Percentiles rank a stretch among this genome's conserved stretches.
Conservation (phyloP, 2,329 filamentous ascomycete genomes). For the Colletotrichum cordylinicola region DNA sequence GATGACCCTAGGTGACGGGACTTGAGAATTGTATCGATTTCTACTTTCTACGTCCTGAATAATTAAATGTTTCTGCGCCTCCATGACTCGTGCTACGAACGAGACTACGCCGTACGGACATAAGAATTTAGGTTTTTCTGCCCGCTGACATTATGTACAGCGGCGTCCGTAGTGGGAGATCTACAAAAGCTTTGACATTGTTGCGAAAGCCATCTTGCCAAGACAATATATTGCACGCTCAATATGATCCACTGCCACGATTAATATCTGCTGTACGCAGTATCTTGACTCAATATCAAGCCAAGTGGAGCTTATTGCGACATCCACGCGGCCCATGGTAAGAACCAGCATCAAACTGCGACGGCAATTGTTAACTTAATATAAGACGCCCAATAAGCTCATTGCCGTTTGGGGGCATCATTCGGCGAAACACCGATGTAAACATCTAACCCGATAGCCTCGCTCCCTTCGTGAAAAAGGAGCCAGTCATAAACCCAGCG, state of each 20-base stretch:
- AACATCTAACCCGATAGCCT: neutral
- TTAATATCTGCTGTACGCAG: neutral
- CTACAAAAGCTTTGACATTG: neutral
- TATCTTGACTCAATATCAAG: neutral
- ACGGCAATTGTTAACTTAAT: neutral
- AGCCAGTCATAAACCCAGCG: neutral
- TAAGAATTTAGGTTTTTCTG: neutral
- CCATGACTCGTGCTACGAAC: neutral
- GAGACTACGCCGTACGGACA: neutral
- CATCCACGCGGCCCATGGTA: neutral
- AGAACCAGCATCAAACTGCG: neutral
- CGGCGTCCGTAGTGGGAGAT: neutral
- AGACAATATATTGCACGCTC: neutral
- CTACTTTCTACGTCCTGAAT: neutral
- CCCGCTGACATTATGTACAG: neutral
- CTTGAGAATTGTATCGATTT: neutral
- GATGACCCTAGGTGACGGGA: neutral
- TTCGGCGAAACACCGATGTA: neutral
- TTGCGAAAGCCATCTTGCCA: neutral
- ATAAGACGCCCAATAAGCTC: neutral
- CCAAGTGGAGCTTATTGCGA: neutral
- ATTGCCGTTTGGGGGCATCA: neutral
- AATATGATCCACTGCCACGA: neutral
- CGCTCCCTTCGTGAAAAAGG: neutral
- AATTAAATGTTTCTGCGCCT: neutral